A percentile compares a stretch with the other conserved stretches of the same genome.
These are phyloP conservation scores for Phoenix dactylifera DNA, from an alignment of 176 grass and related monocot species.

Conservation along the genomic window DNA sequence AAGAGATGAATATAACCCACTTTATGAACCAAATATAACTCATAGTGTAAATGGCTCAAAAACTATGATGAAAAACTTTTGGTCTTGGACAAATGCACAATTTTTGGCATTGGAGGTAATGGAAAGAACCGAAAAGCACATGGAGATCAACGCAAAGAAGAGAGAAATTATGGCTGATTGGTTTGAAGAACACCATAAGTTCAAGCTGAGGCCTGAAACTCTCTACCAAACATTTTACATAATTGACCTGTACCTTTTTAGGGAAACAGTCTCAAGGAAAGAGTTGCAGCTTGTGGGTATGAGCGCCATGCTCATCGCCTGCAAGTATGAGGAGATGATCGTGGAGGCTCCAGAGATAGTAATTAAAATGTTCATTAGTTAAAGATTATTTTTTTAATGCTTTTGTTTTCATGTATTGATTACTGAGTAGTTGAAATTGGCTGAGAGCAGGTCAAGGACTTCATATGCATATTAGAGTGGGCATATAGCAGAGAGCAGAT, in stretches of 20 bases:
- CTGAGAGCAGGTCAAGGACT: not conserved
- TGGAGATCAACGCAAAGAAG: conserved; percentile 15
- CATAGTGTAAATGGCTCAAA: no score
- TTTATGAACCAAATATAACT: no score
- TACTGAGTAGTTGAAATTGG: not conserved
- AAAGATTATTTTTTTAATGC: not conserved
- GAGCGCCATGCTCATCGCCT: conserved; percentile 7
- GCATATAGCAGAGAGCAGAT: conserved; percentile 10
- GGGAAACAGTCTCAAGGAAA: not conserved
- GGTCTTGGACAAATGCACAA: no score
- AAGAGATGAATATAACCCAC: no score
- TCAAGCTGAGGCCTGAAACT: not conserved
- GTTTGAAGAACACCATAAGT: conserved; percentile 8
- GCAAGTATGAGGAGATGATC: conserved; percentile 15
- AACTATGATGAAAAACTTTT: no score
- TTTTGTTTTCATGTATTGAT: not conserved
- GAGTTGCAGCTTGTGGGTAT: conserved; percentile 9
- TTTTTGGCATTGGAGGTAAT: no score
- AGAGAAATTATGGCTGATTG: conserved; percentile 8
- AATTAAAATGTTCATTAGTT: not conserved
- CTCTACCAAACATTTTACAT: conserved; percentile 2
- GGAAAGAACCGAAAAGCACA: no score
- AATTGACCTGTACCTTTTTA: conserved; percentile 1
- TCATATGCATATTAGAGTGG: conserved; percentile 1
- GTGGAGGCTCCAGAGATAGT: conserved; percentile 3